phyloP scores from a whole-genome alignment of 352 stramenopile genomes.

The Phytophthora sp. region DNA sequence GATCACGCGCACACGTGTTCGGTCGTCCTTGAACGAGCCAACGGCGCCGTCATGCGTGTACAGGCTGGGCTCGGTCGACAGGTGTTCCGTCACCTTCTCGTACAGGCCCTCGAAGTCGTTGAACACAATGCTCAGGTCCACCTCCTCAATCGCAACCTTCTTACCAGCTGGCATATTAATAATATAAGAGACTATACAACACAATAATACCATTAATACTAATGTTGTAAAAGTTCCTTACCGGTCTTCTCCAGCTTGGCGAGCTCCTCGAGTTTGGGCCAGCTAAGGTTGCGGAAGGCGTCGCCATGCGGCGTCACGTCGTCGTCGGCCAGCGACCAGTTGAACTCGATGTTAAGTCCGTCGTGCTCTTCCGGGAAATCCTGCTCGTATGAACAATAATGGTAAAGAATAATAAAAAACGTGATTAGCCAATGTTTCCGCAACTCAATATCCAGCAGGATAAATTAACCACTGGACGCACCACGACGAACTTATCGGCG shows the following conservation, averaged over 20 bases:
- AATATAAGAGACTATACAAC: neutral
- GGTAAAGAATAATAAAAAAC: conserved; percentile 7
- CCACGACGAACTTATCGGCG: conserved; percentile 82
- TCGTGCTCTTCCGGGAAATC: conserved; percentile 82
- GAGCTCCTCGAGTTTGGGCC: conserved; percentile 66
- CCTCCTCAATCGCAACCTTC: conserved; percentile 58
- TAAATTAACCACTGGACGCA: conserved; percentile 35
- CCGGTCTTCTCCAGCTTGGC: conserved; percentile 68
- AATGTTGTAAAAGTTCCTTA: conserved; percentile 17
- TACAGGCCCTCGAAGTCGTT: conserved; percentile 73
- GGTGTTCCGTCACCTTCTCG: conserved; percentile 74
- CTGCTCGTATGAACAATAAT: conserved; percentile 33
- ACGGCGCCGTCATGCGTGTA: conserved; percentile 82
- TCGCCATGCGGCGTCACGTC: conserved; percentile 83
- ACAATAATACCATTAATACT: conserved; percentile 10
- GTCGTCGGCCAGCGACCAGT: conserved; percentile 85
- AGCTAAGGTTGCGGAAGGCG: conserved; percentile 80
- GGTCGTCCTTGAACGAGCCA: conserved; percentile 79
- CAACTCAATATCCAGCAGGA: neutral
- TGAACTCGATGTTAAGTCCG: conserved; percentile 86
- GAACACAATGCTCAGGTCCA: conserved; percentile 71
- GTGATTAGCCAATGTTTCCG: neutral
- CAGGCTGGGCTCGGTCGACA: conserved; percentile 60
- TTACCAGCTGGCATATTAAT: conserved; percentile 52
- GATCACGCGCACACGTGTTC: conserved; percentile 80